Evolutionary conservation across 768 basidiomycete genomes (phyloP).

Genomic region (Amanita phalloides): DNA sequence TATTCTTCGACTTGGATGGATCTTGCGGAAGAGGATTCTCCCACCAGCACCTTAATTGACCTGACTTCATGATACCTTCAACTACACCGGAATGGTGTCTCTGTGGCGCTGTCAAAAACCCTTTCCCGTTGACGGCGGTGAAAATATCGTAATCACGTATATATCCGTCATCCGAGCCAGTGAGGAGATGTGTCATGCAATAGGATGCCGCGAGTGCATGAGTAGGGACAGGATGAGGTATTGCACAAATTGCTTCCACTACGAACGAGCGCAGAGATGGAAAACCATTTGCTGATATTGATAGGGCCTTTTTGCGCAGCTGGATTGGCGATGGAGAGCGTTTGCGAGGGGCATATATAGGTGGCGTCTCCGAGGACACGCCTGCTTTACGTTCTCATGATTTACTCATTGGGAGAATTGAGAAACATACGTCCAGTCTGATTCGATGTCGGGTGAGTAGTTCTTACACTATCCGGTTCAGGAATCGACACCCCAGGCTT

Average conservation of each 20-base stretch:
- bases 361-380: background rate
- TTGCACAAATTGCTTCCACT: slow-evolving; percentile 85
- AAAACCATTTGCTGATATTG: slow-evolving; percentile 19
- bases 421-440: background rate
- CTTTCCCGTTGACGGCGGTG: slow-evolving; percentile 77
- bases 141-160: slow-evolving; percentile 91
- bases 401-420: background rate
- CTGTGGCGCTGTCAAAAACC: slow-evolving; percentile 80
- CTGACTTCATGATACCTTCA: slow-evolving; percentile 86
- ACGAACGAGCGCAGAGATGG: slow-evolving; percentile 54
- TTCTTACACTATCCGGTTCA: slow-evolving; percentile 5
- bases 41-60: slow-evolving; percentile 86
- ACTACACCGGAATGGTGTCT: slow-evolving; percentile 84
- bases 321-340: slow-evolving; percentile 46
- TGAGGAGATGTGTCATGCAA: slow-evolving; percentile 83
- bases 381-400: slow-evolving; percentile 3
- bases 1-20: slow-evolving; percentile 16
- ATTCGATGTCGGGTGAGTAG: slow-evolving; percentile 1
- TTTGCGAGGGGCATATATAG: slow-evolving; percentile 21
- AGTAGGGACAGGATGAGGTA: slow-evolving; percentile 82
- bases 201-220: slow-evolving; percentile 80
- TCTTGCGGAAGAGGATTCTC: slow-evolving; percentile 48
- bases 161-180: slow-evolving; percentile 90
- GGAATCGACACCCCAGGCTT: slow-evolving; percentile 12
- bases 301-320: slow-evolving; percentile 35